These are phyloP conservation scores for Arthrobotrys megalospora DNA, from an alignment of 2,329 filamentous ascomycete species.

Conservation along the genomic window DNA sequence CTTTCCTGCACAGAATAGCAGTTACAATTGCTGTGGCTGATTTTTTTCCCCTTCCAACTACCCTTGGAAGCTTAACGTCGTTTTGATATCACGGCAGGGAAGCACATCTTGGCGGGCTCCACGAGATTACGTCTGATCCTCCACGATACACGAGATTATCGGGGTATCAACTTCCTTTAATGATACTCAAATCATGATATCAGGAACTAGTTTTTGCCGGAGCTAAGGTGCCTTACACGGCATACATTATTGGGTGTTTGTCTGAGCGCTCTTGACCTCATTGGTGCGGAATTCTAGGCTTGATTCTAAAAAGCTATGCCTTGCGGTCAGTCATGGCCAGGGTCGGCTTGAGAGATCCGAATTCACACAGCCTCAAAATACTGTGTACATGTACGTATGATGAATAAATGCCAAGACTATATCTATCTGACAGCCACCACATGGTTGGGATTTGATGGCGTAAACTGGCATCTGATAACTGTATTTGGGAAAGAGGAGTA, in stretches of 20 bases:
- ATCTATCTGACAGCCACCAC: no score
- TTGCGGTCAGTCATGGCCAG: no score
- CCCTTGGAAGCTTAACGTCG: background rate
- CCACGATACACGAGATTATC: constrained; percentile 2
- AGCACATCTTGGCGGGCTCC: constrained; percentile 9
- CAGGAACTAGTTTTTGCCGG: background rate
- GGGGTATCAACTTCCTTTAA: background rate
- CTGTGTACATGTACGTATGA: no score
- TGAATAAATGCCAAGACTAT: no score
- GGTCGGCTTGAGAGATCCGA: no score
- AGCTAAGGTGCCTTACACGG: background rate
- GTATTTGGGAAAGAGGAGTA: no score
- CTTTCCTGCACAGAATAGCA: background rate
- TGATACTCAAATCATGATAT: constrained; percentile 6
- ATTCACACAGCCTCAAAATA: no score
- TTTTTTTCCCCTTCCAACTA: no score
- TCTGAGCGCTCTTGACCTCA: background rate
- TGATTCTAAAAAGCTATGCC: constrained; percentile 7
- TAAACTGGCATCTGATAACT: no score
- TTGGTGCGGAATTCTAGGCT: background rate
- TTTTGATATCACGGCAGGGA: background rate
- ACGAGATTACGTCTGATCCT: constrained; percentile 17
- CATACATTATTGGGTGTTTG: background rate
- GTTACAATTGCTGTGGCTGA: constrained; percentile 3
- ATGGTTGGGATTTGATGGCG: no score